These are phyloP conservation scores for Cystofilobasidium macerans DNA, from an alignment of 768 basidiomycete species.

Conservation along the genomic window DNA sequence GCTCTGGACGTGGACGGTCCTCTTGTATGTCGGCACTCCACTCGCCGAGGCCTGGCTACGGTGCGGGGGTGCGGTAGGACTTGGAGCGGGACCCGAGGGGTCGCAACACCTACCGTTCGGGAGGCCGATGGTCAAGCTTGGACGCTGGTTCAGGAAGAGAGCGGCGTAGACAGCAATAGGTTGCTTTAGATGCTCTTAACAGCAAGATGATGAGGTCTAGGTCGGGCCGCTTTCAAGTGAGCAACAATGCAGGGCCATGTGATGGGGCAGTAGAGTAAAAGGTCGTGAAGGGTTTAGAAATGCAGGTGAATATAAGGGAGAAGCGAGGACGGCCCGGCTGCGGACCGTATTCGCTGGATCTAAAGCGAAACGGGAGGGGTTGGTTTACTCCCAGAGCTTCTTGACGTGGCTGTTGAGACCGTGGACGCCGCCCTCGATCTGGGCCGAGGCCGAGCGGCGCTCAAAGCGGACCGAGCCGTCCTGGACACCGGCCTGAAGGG, in stretches of 20 bases:
- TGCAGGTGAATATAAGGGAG: too few species aligned
- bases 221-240: too few species aligned
- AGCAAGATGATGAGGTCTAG: background rate
- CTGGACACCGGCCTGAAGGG: constrained; percentile 56
- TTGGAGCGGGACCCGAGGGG: background rate
- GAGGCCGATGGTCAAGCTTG: background rate
- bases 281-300: too few species aligned
- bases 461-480: constrained; percentile 72
- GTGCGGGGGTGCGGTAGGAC: background rate
- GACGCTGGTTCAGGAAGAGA: background rate
- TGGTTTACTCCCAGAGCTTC: constrained; percentile 4
- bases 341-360: too few species aligned
- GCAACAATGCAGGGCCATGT: too few species aligned
- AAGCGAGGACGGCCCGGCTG: too few species aligned
- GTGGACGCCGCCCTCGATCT: constrained; percentile 91
- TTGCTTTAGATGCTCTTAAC: too few species aligned
- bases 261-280: too few species aligned
- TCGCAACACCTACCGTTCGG: background rate
- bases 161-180: background rate
- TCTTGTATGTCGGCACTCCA: background rate
- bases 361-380: too few species aligned
- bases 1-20: background rate
- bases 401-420: constrained; percentile 67
- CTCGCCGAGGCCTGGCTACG: background rate
- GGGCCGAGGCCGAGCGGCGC: constrained; percentile 84